Conservation (phyloP, 2,329 filamentous ascomycete species). For the Xylariaceae sp. region DNA sequence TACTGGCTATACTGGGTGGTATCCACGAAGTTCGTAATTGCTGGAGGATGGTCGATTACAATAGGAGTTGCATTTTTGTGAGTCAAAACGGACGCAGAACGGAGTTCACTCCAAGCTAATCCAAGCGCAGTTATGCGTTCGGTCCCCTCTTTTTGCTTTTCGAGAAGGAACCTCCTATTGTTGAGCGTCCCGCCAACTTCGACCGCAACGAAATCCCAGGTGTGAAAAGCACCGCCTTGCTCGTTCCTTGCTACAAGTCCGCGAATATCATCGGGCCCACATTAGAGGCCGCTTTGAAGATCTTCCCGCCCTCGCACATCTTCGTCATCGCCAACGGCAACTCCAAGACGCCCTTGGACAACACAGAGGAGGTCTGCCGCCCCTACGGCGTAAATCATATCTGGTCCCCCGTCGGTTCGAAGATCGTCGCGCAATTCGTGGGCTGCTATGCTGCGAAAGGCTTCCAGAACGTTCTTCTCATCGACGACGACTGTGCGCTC, state of each 20-base stretch:
- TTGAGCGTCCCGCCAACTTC: conserved; percentile 8
- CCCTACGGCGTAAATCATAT: conserved; percentile 42
- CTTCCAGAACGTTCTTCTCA: conserved; percentile 42
- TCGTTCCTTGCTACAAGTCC: conserved; percentile 47
- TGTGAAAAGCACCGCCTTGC: conserved; percentile 3
- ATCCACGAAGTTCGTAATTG: conserved; percentile 33
- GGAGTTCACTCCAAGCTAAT: neutral
- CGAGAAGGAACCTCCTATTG: conserved; percentile 25
- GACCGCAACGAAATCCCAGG: conserved; percentile 7
- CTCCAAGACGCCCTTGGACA: conserved; percentile 39
- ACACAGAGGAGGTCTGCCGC: conserved; percentile 41
- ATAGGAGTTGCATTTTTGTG: conserved; percentile 33
- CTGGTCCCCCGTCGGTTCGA: conserved; percentile 44
- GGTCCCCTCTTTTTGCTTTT: conserved; percentile 21
- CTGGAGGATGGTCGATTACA: conserved; percentile 36
- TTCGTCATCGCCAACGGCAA: conserved; percentile 47
- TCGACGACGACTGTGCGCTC: conserved; percentile 45
- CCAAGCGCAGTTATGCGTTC: conserved; percentile 10
- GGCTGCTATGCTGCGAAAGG: conserved; percentile 40
- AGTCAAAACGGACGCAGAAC: conserved; percentile 6
- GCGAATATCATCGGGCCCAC: conserved; percentile 35
- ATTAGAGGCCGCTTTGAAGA: conserved; percentile 38
- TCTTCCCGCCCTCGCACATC: conserved; percentile 41
- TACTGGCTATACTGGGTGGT: conserved; percentile 39
- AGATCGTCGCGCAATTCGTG: conserved; percentile 46